Conservation (phyloP, 768 basidiomycete genomes). For the Russula sp. region DNA sequence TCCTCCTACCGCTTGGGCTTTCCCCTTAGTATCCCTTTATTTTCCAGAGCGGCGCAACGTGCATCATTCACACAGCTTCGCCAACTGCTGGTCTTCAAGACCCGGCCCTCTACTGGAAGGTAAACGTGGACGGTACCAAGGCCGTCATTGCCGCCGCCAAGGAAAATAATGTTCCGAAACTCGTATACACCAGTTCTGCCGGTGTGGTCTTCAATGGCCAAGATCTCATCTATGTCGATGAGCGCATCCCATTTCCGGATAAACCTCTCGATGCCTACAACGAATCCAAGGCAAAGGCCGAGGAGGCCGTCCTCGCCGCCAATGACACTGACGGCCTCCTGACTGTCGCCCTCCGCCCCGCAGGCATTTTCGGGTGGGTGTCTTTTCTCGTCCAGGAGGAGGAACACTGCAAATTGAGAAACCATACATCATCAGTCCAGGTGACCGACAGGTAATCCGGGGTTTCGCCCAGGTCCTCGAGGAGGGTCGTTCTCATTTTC, state of each 20-base stretch:
- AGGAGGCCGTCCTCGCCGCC: conserved; percentile 76
- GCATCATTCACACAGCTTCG: conserved; percentile 95
- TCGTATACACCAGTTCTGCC: conserved; percentile 93
- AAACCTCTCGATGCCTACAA: conserved; percentile 88
- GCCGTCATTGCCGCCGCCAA: conserved; percentile 81
- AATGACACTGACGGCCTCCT: conserved; percentile 82
- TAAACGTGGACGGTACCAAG: conserved; percentile 90
- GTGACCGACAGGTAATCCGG: conserved; percentile 81
- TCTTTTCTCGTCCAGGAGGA: neutral
- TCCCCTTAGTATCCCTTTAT: neutral
- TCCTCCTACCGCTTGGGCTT: neutral
- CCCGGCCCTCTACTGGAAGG: conserved; percentile 77
- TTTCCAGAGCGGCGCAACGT: conserved; percentile 71
- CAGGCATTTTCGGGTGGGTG: conserved; percentile 91
- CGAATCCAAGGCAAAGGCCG: conserved; percentile 88
- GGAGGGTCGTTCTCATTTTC: conserved; percentile 82
- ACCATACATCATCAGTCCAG: conserved; percentile 56
- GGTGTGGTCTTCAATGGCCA: conserved; percentile 85
- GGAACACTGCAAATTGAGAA: neutral
- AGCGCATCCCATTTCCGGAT: conserved; percentile 72
- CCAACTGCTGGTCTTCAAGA: conserved; percentile 66
- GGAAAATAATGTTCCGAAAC: conserved; percentile 67
- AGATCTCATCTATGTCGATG: conserved; percentile 83
- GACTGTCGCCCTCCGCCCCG: conserved; percentile 87
- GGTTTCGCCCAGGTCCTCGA: conserved; percentile 80